Evolutionary conservation across 345 rosid species (phyloP), one percentile per base, ranked within the genome.

Genomic region (Pugionium cornutum): DNA sequence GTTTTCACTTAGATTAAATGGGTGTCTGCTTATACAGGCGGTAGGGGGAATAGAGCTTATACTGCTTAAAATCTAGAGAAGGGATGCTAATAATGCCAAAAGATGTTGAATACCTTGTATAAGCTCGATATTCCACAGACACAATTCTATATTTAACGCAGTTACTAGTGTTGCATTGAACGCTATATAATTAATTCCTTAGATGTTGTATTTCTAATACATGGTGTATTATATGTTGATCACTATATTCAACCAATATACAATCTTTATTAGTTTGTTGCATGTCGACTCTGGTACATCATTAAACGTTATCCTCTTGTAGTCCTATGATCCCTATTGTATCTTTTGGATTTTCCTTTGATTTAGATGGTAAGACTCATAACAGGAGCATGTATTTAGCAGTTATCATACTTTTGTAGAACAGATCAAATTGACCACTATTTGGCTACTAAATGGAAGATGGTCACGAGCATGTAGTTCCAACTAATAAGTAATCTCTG

Each of bases 21-120:
- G 40, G 11, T 51, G 25, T 60, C 32, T 62, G 11, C 39, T 30
- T 26, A 37, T 67, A 37, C 31, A 7, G 5, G 64, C 56, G 18
- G 18, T 18, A 18, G 18, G 10, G 36, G 49, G 44, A 58, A 46
- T 30, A 45, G 27, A 61, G 28, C 53, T 50, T 69, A 28, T 53
- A 36, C 53, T 11, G 26, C 18, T 0, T 32, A 40, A 7, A 18
- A 26, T 50, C 41, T 37, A 30, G 66, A 68, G 25, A 18, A 50
- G 10, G 34, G 9, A 43, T 59, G 53, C 67, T 33, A 40, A 4
- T 26, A 32, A 31, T 49, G 29, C 60, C 43, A 46, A 53, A n/a
- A 33, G 45, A 59, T 42, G 37, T 66, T 41, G 66, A 69, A 50
- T 67, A 7, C 53, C 27, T 57, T 48, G 31, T 3, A 39, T 31